A percentile compares a stretch with the other conserved stretches of the same genome.
Evolutionary conservation across 371 early-diverging fungal genomes (phyloP).

Genomic region (Actinomucor elegans): DNA sequence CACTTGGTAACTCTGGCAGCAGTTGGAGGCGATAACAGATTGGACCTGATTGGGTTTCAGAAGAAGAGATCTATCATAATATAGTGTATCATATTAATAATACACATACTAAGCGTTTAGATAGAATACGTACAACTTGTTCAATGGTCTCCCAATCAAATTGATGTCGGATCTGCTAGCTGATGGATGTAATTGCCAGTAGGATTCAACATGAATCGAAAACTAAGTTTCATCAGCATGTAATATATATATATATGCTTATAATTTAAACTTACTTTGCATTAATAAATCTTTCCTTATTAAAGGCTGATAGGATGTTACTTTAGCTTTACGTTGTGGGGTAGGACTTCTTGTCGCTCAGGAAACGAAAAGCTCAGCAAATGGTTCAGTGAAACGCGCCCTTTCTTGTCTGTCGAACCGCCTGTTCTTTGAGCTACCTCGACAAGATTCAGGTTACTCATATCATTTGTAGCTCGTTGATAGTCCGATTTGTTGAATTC

Average conservation of each 20-base stretch:
- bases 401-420: slow-evolving; percentile 46
- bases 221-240: slow-evolving; percentile 46
- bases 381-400: slow-evolving; percentile 84
- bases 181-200: slow-evolving; percentile 64
- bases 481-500: not conserved
- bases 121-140: slow-evolving; percentile 74
- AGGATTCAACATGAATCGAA: slow-evolving; percentile 83
- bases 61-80: slow-evolving; percentile 70
- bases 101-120: slow-evolving; percentile 24
- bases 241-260: not conserved
- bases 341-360: slow-evolving; percentile 64
- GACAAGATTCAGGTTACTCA: not conserved
- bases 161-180: slow-evolving; percentile 74
- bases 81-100: slow-evolving; percentile 53
- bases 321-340: slow-evolving; percentile 38
- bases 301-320: slow-evolving; percentile 68
- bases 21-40: slow-evolving; percentile 85
- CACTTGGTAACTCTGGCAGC: slow-evolving; percentile 89
- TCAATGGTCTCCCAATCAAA: slow-evolving; percentile 86
- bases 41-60: slow-evolving; percentile 78
- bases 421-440: slow-evolving; percentile 11
- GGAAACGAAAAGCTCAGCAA: slow-evolving; percentile 91
- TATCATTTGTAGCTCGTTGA: not conserved
- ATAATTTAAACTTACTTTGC: slow-evolving; percentile 83
- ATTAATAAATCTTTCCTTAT: slow-evolving; percentile 90